Base-by-base conservation (phyloP, 2,329 filamentous ascomycete genomes). In the Diaporthe nobilis region DNA sequence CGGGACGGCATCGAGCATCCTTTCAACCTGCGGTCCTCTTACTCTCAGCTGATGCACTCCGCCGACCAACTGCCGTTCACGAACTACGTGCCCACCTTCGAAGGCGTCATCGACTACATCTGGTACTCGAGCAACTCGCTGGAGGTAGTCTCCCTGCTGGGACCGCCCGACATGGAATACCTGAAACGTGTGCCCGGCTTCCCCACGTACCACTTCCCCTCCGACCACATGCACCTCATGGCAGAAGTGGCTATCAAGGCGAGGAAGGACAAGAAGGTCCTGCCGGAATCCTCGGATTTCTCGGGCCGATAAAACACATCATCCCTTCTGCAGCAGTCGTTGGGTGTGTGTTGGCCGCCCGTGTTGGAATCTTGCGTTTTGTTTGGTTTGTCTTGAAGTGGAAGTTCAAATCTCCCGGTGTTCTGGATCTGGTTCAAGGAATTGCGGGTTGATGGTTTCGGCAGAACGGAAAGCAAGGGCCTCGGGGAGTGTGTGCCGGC, bases 31-130 rank as follows among this genome's bases (percentile, higher is more conserved):
- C 95, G 97, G 81, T 98, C 97, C 31, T 93, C 95, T 4, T 99
- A 99, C 84, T 91, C 91, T 49, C 91, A 94, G 78, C 93, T 98
- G 71, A 93, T 93, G 78, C 94, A 96, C 82, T 92, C 97, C 49
- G 92, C 93, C 9, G 94, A 95, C 75, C 95, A 98, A 82, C 87
- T 98, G 80, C 92, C 92, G 6, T 99, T 98, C 84, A 99, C 97
- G 63, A 99, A 99, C 85, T 99, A 98, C 85, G 97, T 95, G 20
- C 96, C 97, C 1, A 92, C 92, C n/a, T 99, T 98, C 85, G 91
- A 92, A 71, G 96, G 95, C 77, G 94, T 97, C 75, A 94, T 99
- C 79, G 97, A 99, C 83, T 98, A 98, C 85, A 95, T 99, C 81
- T 98, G 96, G 95, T 99, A 98, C 85, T 96, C 95, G 74, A 96